Conservation (phyloP, 1,139 yeast genomes). For the Yamadazyma triangularis region DNA sequence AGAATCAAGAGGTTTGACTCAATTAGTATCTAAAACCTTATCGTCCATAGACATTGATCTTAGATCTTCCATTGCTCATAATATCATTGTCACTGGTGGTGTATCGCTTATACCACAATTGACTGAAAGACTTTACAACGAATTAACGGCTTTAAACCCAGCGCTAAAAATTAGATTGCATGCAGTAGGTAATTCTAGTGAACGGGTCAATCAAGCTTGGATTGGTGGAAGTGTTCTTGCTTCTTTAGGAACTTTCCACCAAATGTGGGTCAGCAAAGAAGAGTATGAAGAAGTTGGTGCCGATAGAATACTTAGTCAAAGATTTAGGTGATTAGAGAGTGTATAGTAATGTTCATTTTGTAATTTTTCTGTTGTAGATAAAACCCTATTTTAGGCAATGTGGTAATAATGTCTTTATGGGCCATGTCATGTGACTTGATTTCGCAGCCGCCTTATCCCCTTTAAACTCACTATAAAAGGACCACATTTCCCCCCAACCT, state of each 20-base stretch:
- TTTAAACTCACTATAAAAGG: too few relatives aligned
- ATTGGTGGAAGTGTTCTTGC: conserved; percentile 92
- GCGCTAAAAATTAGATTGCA: conserved; percentile 89
- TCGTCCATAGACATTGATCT: conserved; percentile 80
- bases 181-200: conserved; percentile 80
- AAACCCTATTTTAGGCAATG: too few relatives aligned
- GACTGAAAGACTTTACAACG: conserved; percentile 75
- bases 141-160: conserved; percentile 69
- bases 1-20: conserved; percentile 54
- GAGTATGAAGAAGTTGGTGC: conserved; percentile 93
- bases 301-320: conserved; percentile 67
- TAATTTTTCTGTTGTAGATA: too few relatives aligned
- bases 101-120: conserved; percentile 83
- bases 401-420: too few relatives aligned
- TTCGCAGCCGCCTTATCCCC: too few relatives aligned
- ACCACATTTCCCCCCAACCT: too few relatives aligned
- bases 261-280: conserved; percentile 88
- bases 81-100: conserved; percentile 90
- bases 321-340: conserved; percentile 60
- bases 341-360: too few relatives aligned
- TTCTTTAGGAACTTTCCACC: conserved; percentile 94
- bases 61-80: conserved; percentile 86
- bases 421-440: too few relatives aligned
- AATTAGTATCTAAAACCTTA: conserved; percentile 66
- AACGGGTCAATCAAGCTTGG: conserved; percentile 87